A percentile compares a stretch with the other conserved stretches of the same genome.
Evolutionary conservation across 2,329 filamentous ascomycete genomes (phyloP).

Genomic region (Cyclaneusma minus): DNA sequence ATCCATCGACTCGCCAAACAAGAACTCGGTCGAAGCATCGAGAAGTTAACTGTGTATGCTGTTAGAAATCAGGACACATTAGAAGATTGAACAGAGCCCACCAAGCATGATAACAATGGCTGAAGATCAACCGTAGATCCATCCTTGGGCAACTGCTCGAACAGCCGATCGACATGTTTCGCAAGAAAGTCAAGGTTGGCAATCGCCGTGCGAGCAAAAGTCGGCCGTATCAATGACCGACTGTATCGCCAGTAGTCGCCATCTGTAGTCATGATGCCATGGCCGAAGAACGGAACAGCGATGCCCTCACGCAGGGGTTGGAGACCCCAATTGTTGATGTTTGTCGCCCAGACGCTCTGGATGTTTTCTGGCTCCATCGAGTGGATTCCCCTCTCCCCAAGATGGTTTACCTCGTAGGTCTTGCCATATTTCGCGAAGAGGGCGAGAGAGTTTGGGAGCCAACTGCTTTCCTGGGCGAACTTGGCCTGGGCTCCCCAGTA

Average conservation of each 20-base stretch:
- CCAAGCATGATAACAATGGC: conserved; percentile 45
- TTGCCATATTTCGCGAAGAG: conserved; percentile 4
- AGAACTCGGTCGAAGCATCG: conserved; percentile 46
- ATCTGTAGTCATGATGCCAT: conserved; percentile 39
- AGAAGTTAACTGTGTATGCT: too few species aligned
- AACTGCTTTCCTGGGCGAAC: conserved; percentile 19
- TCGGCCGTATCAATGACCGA: conserved; percentile 33
- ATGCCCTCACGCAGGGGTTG: conserved; percentile 25
- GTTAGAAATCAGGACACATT: too few species aligned
- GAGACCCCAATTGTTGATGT: conserved; percentile 39
- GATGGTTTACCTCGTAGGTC: conserved; percentile 1
- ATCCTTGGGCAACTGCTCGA: conserved; percentile 38
- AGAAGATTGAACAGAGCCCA: too few species aligned
- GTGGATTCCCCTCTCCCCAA: conserved; percentile 22
- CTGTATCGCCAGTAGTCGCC: conserved; percentile 37
- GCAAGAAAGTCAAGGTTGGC: conserved; percentile 41
- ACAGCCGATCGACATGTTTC: conserved; percentile 37
- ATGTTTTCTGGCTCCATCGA: conserved; percentile 40
- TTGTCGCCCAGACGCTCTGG: conserved; percentile 37
- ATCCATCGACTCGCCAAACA: conserved; percentile 43
- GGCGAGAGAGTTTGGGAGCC: conserved; percentile 20
- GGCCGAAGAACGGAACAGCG: conserved; percentile 32
- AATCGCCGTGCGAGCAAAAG: conserved; percentile 32
- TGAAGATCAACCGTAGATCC: conserved; percentile 42
- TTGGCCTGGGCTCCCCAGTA: conserved; percentile 24